phyloP scores from a whole-genome alignment of 176 grass and related monocot species.

The Dactylis glomerata region DNA sequence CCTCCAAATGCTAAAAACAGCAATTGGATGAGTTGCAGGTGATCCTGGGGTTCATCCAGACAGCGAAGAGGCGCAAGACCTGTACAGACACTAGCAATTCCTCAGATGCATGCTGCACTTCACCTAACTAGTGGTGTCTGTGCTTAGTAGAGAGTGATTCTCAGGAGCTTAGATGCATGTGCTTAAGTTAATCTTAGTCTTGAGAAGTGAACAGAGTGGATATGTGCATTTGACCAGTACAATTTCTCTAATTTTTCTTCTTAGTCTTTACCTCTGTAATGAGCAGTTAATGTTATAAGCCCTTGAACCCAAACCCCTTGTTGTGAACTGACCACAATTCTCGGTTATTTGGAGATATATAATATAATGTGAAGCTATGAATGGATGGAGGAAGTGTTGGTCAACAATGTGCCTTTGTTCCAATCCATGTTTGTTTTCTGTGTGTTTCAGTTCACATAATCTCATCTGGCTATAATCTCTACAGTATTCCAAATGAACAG shows the following conservation, averaged over 20 bases:
- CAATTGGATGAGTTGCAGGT: slow-evolving; percentile 84
- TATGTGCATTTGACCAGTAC: slow-evolving; percentile 29
- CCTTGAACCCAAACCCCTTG: no score
- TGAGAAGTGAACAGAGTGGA: slow-evolving; percentile 10
- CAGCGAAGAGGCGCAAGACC: slow-evolving; percentile 62
- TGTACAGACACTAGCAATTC: slow-evolving; percentile 33
- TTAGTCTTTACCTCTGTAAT: slow-evolving; percentile 40
- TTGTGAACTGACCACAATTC: neutral
- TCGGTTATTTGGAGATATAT: slow-evolving; percentile 44
- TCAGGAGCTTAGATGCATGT: slow-evolving; percentile 23
- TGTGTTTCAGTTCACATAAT: no score
- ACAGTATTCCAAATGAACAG: no score
- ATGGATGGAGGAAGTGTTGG: slow-evolving; percentile 7
- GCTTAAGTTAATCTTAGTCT: slow-evolving; percentile 17
- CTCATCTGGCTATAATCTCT: no score
- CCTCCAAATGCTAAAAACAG: slow-evolving; percentile 47
- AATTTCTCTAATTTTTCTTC: slow-evolving; percentile 4
- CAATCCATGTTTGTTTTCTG: no score
- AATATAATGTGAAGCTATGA: slow-evolving; percentile 36
- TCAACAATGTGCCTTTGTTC: no score
- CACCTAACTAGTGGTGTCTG: neutral
- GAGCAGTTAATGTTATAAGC: slow-evolving; percentile 1
- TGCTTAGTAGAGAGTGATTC: neutral
- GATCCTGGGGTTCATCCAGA: slow-evolving; percentile 63
- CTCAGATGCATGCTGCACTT: neutral